Evolutionary conservation across 2,329 filamentous ascomycete species (phyloP).

Genomic region (Aspergillus ibericus): DNA sequence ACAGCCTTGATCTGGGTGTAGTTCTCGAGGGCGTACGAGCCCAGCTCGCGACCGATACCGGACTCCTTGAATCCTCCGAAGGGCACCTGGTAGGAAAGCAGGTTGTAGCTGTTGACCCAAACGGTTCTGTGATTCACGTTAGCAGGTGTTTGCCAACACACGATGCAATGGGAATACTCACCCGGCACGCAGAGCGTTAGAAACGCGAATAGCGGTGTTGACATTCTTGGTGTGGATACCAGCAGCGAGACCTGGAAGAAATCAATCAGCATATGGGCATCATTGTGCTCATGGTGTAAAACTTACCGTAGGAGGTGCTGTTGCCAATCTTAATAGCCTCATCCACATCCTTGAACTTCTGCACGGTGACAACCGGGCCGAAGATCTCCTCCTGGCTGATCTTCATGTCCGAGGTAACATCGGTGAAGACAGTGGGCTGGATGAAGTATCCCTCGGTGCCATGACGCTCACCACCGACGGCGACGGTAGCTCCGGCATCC

Average conservation of each 20-base stretch:
- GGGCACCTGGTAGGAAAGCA: conserved; percentile 52
- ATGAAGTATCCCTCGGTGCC: conserved; percentile 83
- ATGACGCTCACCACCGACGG: conserved; percentile 67
- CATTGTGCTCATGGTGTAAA: background rate
- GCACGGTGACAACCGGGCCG: conserved; percentile 72
- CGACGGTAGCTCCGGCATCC: conserved; percentile 63
- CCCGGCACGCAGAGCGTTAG: conserved; percentile 69
- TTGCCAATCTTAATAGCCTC: conserved; percentile 70
- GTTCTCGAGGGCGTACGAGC: conserved; percentile 51
- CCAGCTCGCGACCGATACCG: conserved; percentile 47
- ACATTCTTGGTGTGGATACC: conserved; percentile 75
- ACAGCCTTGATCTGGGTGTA: conserved; percentile 53
- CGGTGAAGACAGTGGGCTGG: conserved; percentile 77
- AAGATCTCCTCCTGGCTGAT: conserved; percentile 80
- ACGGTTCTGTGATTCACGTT: conserved; percentile 45
- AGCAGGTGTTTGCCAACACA: background rate
- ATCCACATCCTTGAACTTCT: conserved; percentile 71
- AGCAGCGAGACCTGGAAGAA: conserved; percentile 58
- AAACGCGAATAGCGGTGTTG: conserved; percentile 75
- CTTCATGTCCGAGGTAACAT: conserved; percentile 68
- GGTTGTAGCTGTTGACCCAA: conserved; percentile 71
- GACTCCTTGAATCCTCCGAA: conserved; percentile 49
- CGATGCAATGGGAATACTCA: conserved; percentile 53
- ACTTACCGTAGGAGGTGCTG: conserved; percentile 65
- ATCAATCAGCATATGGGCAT: background rate